A percentile compares a stretch with the other conserved stretches of the same genome.
phyloP scores from a whole-genome alignment of 805 yeast species.

The Cyberlindnera petersonii region DNA sequence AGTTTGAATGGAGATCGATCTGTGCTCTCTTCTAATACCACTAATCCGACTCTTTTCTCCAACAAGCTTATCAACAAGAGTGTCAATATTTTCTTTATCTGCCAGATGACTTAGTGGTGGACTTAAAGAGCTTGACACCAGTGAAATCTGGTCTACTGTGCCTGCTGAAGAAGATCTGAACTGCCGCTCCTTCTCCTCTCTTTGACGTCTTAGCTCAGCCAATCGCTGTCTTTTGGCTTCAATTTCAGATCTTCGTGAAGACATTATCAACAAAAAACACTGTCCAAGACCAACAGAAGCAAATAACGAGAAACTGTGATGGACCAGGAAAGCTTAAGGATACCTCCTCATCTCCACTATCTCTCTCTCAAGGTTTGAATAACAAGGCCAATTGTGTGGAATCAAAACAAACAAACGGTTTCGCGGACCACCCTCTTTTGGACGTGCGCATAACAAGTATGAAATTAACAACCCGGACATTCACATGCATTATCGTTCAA shows the following conservation, averaged over 20 bases:
- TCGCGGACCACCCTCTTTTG: not conserved
- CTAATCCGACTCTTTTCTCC: conserved; percentile 1
- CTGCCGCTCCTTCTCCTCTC: conserved; percentile 32
- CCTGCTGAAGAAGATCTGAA: conserved; percentile 7
- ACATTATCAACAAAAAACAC: conserved; percentile 15
- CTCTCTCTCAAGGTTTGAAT: too few relatives aligned
- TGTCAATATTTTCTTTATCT: conserved; percentile 4
- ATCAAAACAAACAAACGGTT: conserved; percentile 1
- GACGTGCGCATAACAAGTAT: not conserved
- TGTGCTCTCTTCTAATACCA: conserved; percentile 4
- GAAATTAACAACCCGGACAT: not conserved
- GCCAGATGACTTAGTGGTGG: conserved; percentile 1
- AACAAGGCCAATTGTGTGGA: too few relatives aligned
- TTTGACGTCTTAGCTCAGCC: conserved; percentile 46
- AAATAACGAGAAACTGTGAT: too few relatives aligned
- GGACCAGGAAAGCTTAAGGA: too few relatives aligned
- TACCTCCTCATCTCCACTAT: too few relatives aligned
- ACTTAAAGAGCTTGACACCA: conserved; percentile 1
- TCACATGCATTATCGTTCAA: not conserved
- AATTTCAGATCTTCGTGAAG: conserved; percentile 37
- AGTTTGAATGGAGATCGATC: conserved; percentile 14
- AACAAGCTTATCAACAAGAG: conserved; percentile 14
- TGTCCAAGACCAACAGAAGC: too few relatives aligned
- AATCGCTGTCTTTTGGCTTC: conserved; percentile 50
- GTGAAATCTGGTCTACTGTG: conserved; percentile 5